Evolutionary conservation across 176 grass and related monocot species (phyloP), one percentile per base, ranked within the genome.

Genomic region (Triticum aestivum): DNA sequence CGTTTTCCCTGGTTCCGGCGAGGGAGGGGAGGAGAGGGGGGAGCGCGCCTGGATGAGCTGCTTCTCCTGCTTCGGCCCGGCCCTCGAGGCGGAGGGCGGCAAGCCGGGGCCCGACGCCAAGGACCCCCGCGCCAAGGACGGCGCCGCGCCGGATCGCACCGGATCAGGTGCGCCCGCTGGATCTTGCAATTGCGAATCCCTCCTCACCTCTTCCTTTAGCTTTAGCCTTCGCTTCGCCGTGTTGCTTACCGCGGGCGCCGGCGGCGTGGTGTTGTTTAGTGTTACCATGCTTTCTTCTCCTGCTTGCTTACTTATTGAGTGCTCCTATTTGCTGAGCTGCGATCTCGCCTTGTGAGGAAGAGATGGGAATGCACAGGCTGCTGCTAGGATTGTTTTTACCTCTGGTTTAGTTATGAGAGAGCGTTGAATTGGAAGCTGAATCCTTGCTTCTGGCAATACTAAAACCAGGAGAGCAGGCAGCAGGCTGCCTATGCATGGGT

Each of bases 41-140:
- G 44, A 58, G 56, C 18, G 56, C 21, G 71, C 75, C 56, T 29
- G 69, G 92, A 97, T 97, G 94, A 83, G 92, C 83, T 94, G 94
- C 88, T 97, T 97, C 86, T 79, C 81, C 78, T 97, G 94, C 92
- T 97, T 92, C 85, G 84, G 92, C 83, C 92, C 94, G 81, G 32
- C 32, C 52, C 78, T 92, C 59, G 88, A 91, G 75, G 83, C 77
- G 17, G 90, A 89, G 51, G 61, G 34, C 67, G 79, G 87, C 70
- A 87, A 87, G 72, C 69, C 67, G 0, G 45, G 11, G 49, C 69
- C 85, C 35, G 86, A 74, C 42, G 52, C 24, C 85, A 88, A 69
- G 79, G 88, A 89, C 45, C 61, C 78, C 51, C 87, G 84, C 83
- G 86, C 73, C 49, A 97, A 92, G 75, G 88, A 87, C 44, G 83